Base-by-base conservation (phyloP, 345 rosid genomes). In the Pistacia vera region DNA sequence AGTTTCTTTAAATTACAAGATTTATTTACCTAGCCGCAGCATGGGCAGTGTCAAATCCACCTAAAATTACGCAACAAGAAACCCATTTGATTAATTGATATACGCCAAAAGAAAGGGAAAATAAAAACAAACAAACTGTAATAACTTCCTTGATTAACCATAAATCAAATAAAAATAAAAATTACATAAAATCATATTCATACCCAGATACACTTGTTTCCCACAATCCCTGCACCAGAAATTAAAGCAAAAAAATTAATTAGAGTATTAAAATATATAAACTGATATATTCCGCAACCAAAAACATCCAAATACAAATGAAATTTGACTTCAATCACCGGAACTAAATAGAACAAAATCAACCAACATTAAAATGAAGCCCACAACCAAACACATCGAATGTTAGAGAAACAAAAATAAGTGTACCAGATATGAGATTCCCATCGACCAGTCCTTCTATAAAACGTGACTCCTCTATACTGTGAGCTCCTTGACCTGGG, bases 31-130 rank as follows among this genome's bases (percentile, higher is more conserved):
- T 93, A n/a, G 98, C 99, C 8, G 99, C 99, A 72, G 96, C 90
- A 79, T 90, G 97, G 79, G 99, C 99, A 73, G 99, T 95, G 78
- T 95, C 99, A 82, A 95, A 95, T 74, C 99, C 99, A 80, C 99
- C 98, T 95, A 80, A 38, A 74, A 11, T 62, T 77, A 70, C 48
- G 69, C 80, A 77, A 71, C 63, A 78, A 68, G 48, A 74, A 44
- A 25, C 13, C 71, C 64, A 18, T 75, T 59, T 7, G 9, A 5
- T 5, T 5, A 41, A 41, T 41, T 41, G 78, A 25, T 51, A 72
- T 4, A 44, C 14, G 17, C 13, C 71, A 75, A 71, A 69, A 52
- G 55, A 20, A 17, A 49, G n/a, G 48, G 78, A 25, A 36, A 67
- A 33, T 16, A 13, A 66, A 49, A 58, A 56, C 18, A 61, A 35